A percentile compares a stretch with the other conserved stretches of the same genome.
phyloP scores from a whole-genome alignment of 2,329 filamentous ascomycete genomes.

The Alternaria arborescens region DNA sequence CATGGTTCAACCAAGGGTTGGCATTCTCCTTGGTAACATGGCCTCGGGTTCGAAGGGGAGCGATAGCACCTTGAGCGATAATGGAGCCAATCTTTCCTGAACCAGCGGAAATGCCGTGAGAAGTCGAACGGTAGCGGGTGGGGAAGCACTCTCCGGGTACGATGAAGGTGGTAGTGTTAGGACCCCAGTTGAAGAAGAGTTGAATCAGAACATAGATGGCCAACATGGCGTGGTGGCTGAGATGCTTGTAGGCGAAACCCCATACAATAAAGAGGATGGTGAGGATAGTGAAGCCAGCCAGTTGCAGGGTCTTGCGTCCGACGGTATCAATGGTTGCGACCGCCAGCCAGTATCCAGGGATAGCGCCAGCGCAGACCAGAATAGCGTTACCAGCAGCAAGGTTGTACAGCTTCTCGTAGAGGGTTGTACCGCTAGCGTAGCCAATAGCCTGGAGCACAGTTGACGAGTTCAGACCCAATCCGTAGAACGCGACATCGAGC shows the following conservation, averaged over 20 bases:
- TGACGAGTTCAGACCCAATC: slow-evolving; percentile 76
- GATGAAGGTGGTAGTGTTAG: slow-evolving; percentile 62
- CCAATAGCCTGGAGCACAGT: slow-evolving; percentile 76
- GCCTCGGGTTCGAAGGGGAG: slow-evolving; percentile 63
- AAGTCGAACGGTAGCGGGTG: slow-evolving; percentile 59
- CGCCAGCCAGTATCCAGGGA: slow-evolving; percentile 78
- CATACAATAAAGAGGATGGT: slow-evolving; percentile 48
- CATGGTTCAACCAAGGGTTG: slow-evolving; percentile 73
- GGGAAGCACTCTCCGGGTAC: slow-evolving; percentile 61
- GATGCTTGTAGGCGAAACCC: slow-evolving; percentile 47
- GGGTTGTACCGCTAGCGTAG: slow-evolving; percentile 67
- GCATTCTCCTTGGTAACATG: slow-evolving; percentile 49
- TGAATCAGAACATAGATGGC: slow-evolving; percentile 59
- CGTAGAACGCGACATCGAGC: slow-evolving; percentile 67
- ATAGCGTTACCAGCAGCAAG: slow-evolving; percentile 82
- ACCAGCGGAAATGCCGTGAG: slow-evolving; percentile 60
- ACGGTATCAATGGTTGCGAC: slow-evolving; percentile 69
- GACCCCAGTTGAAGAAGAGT: slow-evolving; percentile 62
- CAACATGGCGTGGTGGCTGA: slow-evolving; percentile 52
- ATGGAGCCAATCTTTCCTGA: slow-evolving; percentile 60
- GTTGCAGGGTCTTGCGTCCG: slow-evolving; percentile 60
- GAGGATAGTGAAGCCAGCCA: slow-evolving; percentile 44
- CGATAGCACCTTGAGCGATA: slow-evolving; percentile 59
- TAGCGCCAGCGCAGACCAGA: slow-evolving; percentile 78
- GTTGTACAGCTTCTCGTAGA: slow-evolving; percentile 76